Evolutionary conservation across 1,284 basidiomycete species (phyloP), one percentile per base, ranked within the genome.

Genomic region (Hymenochaete sp.): DNA sequence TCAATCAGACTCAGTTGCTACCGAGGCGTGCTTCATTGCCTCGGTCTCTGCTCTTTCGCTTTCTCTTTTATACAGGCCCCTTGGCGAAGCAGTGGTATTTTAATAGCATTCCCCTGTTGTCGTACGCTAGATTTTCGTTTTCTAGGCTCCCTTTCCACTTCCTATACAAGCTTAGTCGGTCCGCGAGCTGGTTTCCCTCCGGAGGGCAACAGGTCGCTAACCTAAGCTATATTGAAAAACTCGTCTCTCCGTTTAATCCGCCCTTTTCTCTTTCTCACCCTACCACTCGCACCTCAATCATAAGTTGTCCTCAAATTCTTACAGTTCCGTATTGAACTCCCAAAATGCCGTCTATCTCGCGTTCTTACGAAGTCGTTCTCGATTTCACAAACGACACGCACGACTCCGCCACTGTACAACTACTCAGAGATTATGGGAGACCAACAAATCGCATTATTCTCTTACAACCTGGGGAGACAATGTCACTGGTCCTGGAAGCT

Each of bases 371-470:
- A 57, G 70, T 82, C 57, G 67, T 75, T 47, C 72, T 83, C 56
- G 75, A 79, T 60, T 72, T 83, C 57, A 73, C 70, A 47, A 83
- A 83, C 60, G 80, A 83, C 54, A 80, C 77, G 10, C 71, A 67
- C 53, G 76, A 79, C 55, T 71, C 67, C 44, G 72, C 77, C 48
- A 77, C 79, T 35, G 66, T 83, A 22, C 80, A 83, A 59, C 67
- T 80, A 22, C 62, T 78, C 47, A 69, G 71, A 33, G 75, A 82
- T 61, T 82, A 82, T 53, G 78, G 77, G 38, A 66, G 71, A 44
- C 67, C 68, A 44, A 63, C 71, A 16, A 71, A 69, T 47, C 67
- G 74, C 42, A 67, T 75, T 51, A 68, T 80, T 40, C 58, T 82
- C 14, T 64, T 83, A 28, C 68, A 73, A 52, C 79, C 80, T 3